Base-by-base conservation (phyloP, 78 protist species). In the Tieghemostelium lacteum region DNA sequence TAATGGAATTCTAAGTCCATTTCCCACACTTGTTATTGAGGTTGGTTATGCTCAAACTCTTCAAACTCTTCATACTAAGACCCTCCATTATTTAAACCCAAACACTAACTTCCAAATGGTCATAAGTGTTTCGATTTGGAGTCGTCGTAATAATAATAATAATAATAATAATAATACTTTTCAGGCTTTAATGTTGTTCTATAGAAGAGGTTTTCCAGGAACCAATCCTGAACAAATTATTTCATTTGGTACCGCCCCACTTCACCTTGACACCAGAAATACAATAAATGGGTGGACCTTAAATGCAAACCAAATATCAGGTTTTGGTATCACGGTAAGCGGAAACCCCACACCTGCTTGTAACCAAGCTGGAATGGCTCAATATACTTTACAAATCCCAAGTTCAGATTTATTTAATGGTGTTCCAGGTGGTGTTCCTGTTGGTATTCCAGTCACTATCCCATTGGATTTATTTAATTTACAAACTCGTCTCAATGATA, bases 1-100 rank as follows among this genome's bases (percentile, higher is more conserved):
- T n/a, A n/a, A n/a, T n/a, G n/a, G n/a, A n/a, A n/a, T n/a, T n/a
- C n/a, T n/a, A 39, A 54, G 2, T 3, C 57, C 64, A 49, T 70
- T 70, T 29, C 76, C 76, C 19, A 70, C 62, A 3, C 40, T 70
- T 26, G 61, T 70, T 10, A 26, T 70, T 2, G 76, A 70, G 31
- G 61, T 70, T 52, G 55, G 62, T 4, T 55, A 49, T 7, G 16
- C 61, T 31, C 62, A 45, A 54, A 49, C 76, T 6, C 61, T 70
- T 31, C 5, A 45, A 2, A 39, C 62, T 7, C 61, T 70, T 4
- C 76, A 70, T 52, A 4, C 2, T 3, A 70, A 70, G 20, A 61
- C 76, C 12, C 4, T 14, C 22, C 33, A 16, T 49, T 70, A 70
- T 50, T 29, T 70, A 6, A 24, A 3, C 8, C 39, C 4, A 16